Evolutionary conservation across 257 asterid species (phyloP), one percentile per base, ranked within the genome.

Genomic region (Fraxinus pennsylvanica): DNA sequence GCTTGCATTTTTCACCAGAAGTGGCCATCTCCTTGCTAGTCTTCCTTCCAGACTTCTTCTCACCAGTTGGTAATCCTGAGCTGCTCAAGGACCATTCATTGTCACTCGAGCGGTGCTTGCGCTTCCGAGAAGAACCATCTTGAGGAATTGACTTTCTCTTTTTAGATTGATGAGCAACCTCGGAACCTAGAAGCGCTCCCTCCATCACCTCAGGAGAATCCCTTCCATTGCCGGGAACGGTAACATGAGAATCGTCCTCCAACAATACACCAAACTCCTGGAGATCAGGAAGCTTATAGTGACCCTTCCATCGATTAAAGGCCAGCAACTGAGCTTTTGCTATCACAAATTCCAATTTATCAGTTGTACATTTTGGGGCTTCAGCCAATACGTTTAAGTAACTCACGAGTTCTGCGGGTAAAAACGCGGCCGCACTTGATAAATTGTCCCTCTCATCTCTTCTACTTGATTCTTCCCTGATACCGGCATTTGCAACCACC

Each of bases 291-390:
- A 90, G 88, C 80, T 80, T 77, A 79, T 77, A 43, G 71, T 68
- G 80, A 22, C 97, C 95, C 67, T 87, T 91, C 94, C 94, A 89
- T 41, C 91, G 85, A 72, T 76, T 86, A 81, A 90, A 94, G 63
- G 96, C 89, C 80, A 76, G 74, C 74, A 91, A 45, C 75, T 87
- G 92, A 54, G 97, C 92, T 83, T 82, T 91, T 47, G 78, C 78
- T 10, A 71, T 69, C 13, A 73, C 74, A 76, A 88, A 81, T 7
- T 83, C 81, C 85, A 94, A 72, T 74, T 82, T 83, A 69, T 88
- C 86, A 61, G 80, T 45, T 36, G 74, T 63, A 36, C 79, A 41
- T 38, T 5, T 57, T n/a, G 96, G 97, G 74, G 81, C 52, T 71
- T 45, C 85, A 68, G 98, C 97, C 78, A 89, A 76, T n/a, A 81